Evolutionary conservation across 139 green algal species (phyloP).

Genomic region (Tetraselmis striata): DNA sequence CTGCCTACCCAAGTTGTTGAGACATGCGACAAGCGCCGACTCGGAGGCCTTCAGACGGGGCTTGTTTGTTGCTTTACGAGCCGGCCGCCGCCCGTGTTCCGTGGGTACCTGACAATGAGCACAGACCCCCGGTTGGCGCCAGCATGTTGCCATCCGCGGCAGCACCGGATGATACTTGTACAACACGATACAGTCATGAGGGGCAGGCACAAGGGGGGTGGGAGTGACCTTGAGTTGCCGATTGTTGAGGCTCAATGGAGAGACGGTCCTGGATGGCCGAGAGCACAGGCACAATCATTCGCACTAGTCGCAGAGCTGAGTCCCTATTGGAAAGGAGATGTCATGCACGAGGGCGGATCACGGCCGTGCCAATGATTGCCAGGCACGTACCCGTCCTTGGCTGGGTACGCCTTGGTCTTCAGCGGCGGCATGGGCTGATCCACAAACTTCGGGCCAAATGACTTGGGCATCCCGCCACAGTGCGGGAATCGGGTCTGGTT

Average conservation of each 20-base stretch:
- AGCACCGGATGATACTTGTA: no score
- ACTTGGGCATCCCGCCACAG: constrained; percentile 6
- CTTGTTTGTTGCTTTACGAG: not conserved
- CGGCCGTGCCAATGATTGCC: no score
- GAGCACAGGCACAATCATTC: no score
- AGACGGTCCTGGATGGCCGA: no score
- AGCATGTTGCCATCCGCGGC: no score
- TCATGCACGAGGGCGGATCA: no score
- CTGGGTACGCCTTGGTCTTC: not conserved
- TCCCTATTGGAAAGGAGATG: no score
- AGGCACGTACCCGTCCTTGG: constrained; percentile 13
- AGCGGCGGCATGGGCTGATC: not conserved
- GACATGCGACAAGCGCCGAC: constrained; percentile 1
- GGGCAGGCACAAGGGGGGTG: no score
- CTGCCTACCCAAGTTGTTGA: constrained; percentile 3
- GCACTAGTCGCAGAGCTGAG: no score
- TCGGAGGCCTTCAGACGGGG: constrained; percentile 2
- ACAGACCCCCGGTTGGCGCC: no score
- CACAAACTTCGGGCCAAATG: constrained; percentile 2
- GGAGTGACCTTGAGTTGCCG: not conserved
- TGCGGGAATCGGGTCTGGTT: not conserved
- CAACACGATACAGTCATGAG: no score
- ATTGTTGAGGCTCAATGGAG: constrained; percentile 1
- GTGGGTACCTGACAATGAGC: not conserved
- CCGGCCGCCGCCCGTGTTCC: constrained; percentile 4